Evolutionary conservation across 768 basidiomycete species (phyloP).

Genomic region (Chalciporus pseudorubinellus): DNA sequence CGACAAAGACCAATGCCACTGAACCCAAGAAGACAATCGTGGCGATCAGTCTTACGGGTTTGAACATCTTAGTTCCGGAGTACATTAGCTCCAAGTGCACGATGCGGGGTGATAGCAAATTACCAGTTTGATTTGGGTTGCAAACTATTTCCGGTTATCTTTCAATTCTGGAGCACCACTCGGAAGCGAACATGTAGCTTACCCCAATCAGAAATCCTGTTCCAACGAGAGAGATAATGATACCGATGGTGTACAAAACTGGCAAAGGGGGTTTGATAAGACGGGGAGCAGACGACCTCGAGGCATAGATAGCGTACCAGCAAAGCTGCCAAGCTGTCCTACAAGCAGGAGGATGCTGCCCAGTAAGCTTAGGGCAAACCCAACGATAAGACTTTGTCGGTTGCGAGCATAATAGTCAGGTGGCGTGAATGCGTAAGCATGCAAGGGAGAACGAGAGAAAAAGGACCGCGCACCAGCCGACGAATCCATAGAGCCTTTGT

Average conservation of each 20-base stretch:
- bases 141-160: constrained; percentile 48
- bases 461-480: constrained; percentile 63
- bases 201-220: constrained; percentile 92
- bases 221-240: constrained; percentile 76
- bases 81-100: not conserved
- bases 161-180: not conserved
- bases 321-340: constrained; percentile 66
- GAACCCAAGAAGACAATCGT: constrained; percentile 74
- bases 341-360: constrained; percentile 78
- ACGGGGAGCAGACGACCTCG: not conserved
- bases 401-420: not conserved
- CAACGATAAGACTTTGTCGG: constrained; percentile 58
- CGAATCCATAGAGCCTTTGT: constrained; percentile 83
- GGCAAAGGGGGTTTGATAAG: constrained; percentile 4
- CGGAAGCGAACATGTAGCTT: constrained; percentile 31
- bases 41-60: constrained; percentile 83
- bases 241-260: constrained; percentile 85
- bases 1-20: constrained; percentile 81
- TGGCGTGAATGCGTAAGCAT: not conserved
- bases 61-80: constrained; percentile 75
- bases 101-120: constrained; percentile 13
- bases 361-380: constrained; percentile 78
- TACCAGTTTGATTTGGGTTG: constrained; percentile 79
- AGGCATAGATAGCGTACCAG: constrained; percentile 50
- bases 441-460: not conserved